Conservation (phyloP, 306 rosid genomes). For the Luffa aegyptiaca region DNA sequence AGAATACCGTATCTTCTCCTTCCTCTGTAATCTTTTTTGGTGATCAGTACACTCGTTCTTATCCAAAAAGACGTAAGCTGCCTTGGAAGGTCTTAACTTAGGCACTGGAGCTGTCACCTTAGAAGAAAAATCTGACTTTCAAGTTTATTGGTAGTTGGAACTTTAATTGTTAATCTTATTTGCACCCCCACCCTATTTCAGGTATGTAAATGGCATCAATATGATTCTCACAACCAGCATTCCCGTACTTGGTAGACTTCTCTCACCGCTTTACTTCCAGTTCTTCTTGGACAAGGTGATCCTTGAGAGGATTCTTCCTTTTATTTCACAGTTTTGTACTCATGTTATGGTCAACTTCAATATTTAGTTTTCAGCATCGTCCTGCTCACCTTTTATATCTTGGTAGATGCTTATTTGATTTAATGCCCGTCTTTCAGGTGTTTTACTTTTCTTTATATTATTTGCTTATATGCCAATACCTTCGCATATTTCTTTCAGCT, state of each 20-base stretch:
- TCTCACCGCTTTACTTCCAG: slow-evolving; percentile 90
- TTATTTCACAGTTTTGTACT: background rate
- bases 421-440: background rate
- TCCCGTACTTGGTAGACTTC: slow-evolving; percentile 92
- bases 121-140: background rate
- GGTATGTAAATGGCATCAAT: slow-evolving; percentile 94
- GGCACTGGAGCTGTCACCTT: background rate
- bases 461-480: background rate
- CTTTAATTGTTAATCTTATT: slow-evolving; percentile 14
- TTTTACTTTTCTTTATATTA: background rate
- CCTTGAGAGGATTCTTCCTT: background rate
- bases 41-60: background rate
- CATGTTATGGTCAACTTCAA: background rate
- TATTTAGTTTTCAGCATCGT: slow-evolving; percentile 1
- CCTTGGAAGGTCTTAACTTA: background rate
- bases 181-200: slow-evolving; percentile 30
- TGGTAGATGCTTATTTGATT: background rate
- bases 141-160: slow-evolving; percentile 4
- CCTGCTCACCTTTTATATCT: background rate
- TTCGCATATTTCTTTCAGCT: slow-evolving; percentile 44
- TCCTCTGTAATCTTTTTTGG: background rate
- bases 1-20: background rate
- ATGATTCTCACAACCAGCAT: slow-evolving; percentile 82
- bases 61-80: background rate
- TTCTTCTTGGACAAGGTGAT: slow-evolving; percentile 95